Evolutionary conservation across 2,329 filamentous ascomycete species (phyloP), one percentile per base, ranked within the genome.

Genomic region (Hypoxylon sp.): DNA sequence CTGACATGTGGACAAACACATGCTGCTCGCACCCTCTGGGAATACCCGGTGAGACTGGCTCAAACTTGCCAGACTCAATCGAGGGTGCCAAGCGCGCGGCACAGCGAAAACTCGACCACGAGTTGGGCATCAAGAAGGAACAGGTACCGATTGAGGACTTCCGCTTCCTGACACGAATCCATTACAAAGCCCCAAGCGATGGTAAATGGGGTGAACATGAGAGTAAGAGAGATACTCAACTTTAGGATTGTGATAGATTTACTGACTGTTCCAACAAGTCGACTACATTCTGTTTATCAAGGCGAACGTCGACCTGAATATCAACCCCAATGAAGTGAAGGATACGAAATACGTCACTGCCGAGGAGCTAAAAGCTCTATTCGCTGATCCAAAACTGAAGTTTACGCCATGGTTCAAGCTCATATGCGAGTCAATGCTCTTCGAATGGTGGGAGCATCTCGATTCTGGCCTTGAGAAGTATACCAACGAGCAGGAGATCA

Each of bases 381-480:
- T 99, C 81, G 84, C 90, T 76, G 91, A 98, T 77, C 89, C 92
- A 3, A 86, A 83, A 58, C 86, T 97, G 75, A 92, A 91, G 76
- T 98, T 98, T 81, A 99, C 96, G 0, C 96, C 96, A 1, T 99
- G 96, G 96, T 99, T 99, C 86, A 97, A 97, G 86, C 90, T 99
- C 74, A 98, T 99, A 78, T 99, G 96, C 87, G 88, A 98, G 81
- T 94, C 93, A 53, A 94, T 98, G 93, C 88, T 99, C 46, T 99
- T 97, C 76, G 92, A 98, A 81, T 99, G 96, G 96, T 99, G 96
- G 96, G 85, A 90, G 78, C 90, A 92, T 81, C 87, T 98, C 63
- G 91, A 96, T 74, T 84, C 87, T 24, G 92, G 92, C 9, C 85
- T 98, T 73, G 92, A 97, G 67, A 91, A 93, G 82, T 97, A 95